These are phyloP conservation scores for Potentilla sterilis DNA, from an alignment of 306 rosid genomes.

Conservation along the genomic window DNA sequence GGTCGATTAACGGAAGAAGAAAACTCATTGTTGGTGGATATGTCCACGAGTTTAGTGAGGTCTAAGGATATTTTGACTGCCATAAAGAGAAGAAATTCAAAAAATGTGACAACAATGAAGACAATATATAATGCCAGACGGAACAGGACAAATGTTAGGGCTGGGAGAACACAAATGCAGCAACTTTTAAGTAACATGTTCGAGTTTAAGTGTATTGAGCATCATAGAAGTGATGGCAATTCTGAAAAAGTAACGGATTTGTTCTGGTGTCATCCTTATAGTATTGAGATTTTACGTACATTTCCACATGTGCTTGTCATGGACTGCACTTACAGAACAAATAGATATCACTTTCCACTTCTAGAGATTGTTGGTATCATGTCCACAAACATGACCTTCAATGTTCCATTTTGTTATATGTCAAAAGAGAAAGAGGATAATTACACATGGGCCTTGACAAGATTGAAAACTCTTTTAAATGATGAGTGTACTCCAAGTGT, in stretches of 20 bases:
- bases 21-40: too few relatives aligned
- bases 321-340: too few relatives aligned
- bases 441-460: neutral
- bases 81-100: neutral
- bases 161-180: neutral
- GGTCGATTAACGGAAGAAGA: neutral
- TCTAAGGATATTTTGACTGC: neutral
- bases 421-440: neutral
- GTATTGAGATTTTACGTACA: too few relatives aligned
- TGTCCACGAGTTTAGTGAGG: neutral
- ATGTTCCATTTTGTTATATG: neutral
- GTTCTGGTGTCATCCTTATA: too few relatives aligned
- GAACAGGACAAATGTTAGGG: neutral
- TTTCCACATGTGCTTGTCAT: too few relatives aligned
- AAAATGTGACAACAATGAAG: neutral
- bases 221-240: neutral
- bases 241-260: neutral
- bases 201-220: neutral
- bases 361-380: too few relatives aligned
- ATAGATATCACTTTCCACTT: too few relatives aligned
- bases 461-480: neutral
- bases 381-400: conserved; percentile 6
- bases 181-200: neutral
- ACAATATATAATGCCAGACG: neutral
- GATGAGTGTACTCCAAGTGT: too few relatives aligned